Evolutionary conservation across 2,329 filamentous ascomycete genomes (phyloP).

Genomic region (Dryadomyces sulphureus): DNA sequence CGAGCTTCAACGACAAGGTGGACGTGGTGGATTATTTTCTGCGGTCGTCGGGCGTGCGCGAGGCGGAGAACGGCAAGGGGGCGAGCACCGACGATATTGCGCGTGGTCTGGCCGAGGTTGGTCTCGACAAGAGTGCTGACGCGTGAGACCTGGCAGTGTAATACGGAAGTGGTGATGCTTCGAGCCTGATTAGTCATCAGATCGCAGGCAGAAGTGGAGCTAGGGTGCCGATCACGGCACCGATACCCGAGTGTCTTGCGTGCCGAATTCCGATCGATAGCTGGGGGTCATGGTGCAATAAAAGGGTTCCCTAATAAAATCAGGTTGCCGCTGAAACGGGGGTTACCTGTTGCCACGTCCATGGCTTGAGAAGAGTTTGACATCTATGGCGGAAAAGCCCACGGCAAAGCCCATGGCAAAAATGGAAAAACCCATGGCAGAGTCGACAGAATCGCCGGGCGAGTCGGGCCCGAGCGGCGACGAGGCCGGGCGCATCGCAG

Average conservation of each 20-base stretch:
- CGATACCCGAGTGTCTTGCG: not conserved
- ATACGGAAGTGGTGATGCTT: too few relatives aligned
- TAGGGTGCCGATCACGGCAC: not conserved
- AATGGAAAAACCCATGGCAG: too few relatives aligned
- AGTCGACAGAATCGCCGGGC: too few relatives aligned
- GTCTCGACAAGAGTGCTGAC: constrained; percentile 1
- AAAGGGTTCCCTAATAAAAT: too few relatives aligned
- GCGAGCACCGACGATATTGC: not conserved
- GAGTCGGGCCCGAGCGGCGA: not conserved
- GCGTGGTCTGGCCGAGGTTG: constrained; percentile 3
- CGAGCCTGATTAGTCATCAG: not conserved
- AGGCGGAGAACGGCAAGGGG: constrained; percentile 23
- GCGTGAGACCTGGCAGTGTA: too few relatives aligned
- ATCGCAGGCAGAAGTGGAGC: not conserved
- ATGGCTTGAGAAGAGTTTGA: too few relatives aligned
- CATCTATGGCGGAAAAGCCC: too few relatives aligned
- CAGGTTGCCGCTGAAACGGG: too few relatives aligned
- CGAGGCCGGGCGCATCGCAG: not conserved
- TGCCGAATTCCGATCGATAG: not conserved
- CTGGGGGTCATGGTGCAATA: too few relatives aligned
- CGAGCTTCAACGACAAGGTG: constrained; percentile 53
- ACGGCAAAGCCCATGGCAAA: too few relatives aligned
- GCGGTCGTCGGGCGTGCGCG: constrained; percentile 23
- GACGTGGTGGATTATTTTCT: constrained; percentile 49
- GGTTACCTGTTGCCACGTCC: too few relatives aligned